Evolutionary conservation across 495 filamentous ascomycete species (phyloP), one percentile per base, ranked within the genome.

Genomic region (Hyaloscypha hepaticicola): DNA sequence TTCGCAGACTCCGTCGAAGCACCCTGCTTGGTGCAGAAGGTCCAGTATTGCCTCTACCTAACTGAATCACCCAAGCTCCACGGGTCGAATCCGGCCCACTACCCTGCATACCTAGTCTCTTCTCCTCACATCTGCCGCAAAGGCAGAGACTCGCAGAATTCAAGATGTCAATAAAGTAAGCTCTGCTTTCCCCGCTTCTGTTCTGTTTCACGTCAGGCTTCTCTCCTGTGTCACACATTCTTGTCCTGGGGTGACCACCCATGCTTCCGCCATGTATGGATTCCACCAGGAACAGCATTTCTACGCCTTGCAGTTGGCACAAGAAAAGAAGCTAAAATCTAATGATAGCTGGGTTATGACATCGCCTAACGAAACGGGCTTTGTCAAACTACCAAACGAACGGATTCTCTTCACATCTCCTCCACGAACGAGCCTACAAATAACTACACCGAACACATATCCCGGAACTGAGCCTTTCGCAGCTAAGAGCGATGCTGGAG

Each of bases 301-400:
- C 56, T 72, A 67, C 65, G 57, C 68, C 16, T 31, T 71, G 51
- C 60, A 63, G 22, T 26, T 62, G 38, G 49, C 55, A 7, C 57
- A 68, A 26, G 41, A 66, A 38, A 22, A 55, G 22, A 58, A 56
- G 50, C 65, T 69, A 72, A 72, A 69, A 61, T 34, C 65, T 24
- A 28, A 28, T 58, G 86, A 74, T 66, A 83, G 90, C 77, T 92
- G 90, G 90, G 90, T 93, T 51, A 93, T 92, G 90, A 80, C 86
- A 63, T 80, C 86, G 28, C 77, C 73, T 16, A 66, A 55, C 5
- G 62, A 66, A 4, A 80, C 86, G 65, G 77, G 80, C 65, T 93
- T 92, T 73, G 81, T 91, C 58, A 86, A 82, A 61, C 82, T 93
- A 56, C 87, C 89, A 19, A 82, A 83, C 70, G 90, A 93, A 76